Percentiles rank a stretch among this genome's conserved stretches.
These are phyloP conservation scores for Fusarium xylarioides DNA, from an alignment of 2,329 filamentous ascomycete species.

Conservation along the genomic window DNA sequence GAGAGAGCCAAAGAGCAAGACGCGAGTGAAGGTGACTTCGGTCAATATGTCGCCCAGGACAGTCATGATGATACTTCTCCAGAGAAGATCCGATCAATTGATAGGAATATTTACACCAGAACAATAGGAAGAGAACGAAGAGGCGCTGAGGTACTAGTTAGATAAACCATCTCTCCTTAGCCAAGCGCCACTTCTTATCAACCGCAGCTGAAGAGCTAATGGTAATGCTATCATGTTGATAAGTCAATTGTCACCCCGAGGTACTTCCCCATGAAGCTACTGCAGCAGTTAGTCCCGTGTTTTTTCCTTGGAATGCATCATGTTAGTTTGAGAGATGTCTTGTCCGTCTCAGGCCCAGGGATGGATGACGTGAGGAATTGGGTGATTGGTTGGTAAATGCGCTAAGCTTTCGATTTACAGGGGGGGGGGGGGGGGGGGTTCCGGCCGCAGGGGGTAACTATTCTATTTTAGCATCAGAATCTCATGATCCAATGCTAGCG, in stretches of 20 bases:
- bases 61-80: constrained; percentile 10
- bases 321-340: constrained; percentile 2
- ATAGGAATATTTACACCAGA: neutral
- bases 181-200: neutral
- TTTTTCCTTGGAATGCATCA: neutral
- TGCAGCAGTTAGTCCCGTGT: neutral
- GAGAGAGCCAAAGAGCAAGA: constrained; percentile 41
- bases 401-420: neutral
- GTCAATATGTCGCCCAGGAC: constrained; percentile 36
- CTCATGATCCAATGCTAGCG: neutral
- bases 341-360: constrained; percentile 16
- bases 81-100: neutral
- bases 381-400: neutral
- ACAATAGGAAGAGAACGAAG: neutral
- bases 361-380: constrained; percentile 9
- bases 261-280: neutral
- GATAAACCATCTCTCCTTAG: neutral
- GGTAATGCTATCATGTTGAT: neutral
- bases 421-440: constrained; percentile 4
- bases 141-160: neutral
- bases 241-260: neutral
- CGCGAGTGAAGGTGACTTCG: constrained; percentile 44
- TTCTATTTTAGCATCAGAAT: neutral
- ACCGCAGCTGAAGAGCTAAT: neutral
- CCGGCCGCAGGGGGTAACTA: neutral